Percentiles rank a stretch among this genome's conserved stretches.
phyloP scores from a whole-genome alignment of 768 basidiomycete genomes.

The Collybiopsis confluens region DNA sequence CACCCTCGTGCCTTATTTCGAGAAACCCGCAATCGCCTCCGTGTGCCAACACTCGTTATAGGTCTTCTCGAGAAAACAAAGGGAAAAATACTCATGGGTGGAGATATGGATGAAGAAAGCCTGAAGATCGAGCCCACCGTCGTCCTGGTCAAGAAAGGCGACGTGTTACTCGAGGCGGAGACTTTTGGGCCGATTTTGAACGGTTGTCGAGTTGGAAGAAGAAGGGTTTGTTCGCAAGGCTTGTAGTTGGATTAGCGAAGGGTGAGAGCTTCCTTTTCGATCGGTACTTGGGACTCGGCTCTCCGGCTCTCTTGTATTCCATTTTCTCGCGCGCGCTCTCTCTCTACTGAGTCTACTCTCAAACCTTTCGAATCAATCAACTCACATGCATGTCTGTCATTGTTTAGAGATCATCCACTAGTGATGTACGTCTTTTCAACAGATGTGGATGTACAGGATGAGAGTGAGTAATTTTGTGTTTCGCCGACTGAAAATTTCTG shows the following conservation, averaged over 20 bases:
- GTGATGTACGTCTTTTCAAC: constrained; percentile 75
- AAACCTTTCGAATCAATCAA: too few species aligned
- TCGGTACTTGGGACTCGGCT: too few species aligned
- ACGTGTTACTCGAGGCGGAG: constrained; percentile 78
- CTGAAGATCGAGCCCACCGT: constrained; percentile 72
- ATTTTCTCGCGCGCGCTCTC: neutral
- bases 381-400: neutral
- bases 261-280: constrained; percentile 16
- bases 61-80: constrained; percentile 43
- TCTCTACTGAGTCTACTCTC: neutral
- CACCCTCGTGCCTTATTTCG: too few species aligned
- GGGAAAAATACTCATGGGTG: constrained; percentile 64
- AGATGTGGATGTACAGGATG: constrained; percentile 52
- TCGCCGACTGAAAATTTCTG: neutral
- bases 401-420: constrained; percentile 58
- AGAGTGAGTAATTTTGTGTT: constrained; percentile 36
- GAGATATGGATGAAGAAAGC: constrained; percentile 49
- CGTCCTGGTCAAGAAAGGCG: constrained; percentile 55
- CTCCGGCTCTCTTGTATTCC: too few species aligned
- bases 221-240: constrained; percentile 50
- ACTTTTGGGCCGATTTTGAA: constrained; percentile 81
- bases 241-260: constrained; percentile 53
- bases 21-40: too few species aligned
- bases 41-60: too few species aligned
- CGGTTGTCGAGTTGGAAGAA: constrained; percentile 66